A percentile compares a stretch with the other conserved stretches of the same genome.
Conservation (phyloP, 2,329 filamentous ascomycete species). For the Hypoxylon sp. region DNA sequence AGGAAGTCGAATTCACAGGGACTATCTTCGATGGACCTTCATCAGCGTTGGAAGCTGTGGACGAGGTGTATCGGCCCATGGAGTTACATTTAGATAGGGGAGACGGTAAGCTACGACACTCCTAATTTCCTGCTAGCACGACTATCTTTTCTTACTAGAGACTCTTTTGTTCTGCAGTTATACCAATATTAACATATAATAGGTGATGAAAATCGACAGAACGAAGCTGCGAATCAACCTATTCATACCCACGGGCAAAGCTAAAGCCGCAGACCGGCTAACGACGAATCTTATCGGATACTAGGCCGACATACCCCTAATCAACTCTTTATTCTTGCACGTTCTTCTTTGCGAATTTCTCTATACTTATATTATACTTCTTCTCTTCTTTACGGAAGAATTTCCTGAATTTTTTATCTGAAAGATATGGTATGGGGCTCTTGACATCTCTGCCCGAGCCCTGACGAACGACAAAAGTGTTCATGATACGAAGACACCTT, state of each 20-base stretch:
- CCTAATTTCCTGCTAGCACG: not conserved
- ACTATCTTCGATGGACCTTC: not conserved
- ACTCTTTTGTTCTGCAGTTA: not conserved
- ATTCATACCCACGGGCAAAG: not conserved
- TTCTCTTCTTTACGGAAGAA: not conserved
- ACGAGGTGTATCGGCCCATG: too few relatives aligned
- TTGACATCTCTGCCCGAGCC: not conserved
- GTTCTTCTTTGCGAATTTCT: conserved; percentile 6
- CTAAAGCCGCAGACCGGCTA: not conserved
- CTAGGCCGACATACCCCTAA: not conserved
- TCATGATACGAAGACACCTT: not conserved
- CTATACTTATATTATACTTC: not conserved
- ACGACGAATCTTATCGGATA: not conserved
- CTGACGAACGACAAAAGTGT: conserved; percentile 2
- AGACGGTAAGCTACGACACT: not conserved
- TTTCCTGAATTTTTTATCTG: not conserved
- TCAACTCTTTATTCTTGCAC: not conserved
- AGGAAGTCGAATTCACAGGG: not conserved
- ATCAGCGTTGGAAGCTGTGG: not conserved
- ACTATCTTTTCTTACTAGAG: too few relatives aligned
- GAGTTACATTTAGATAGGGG: not conserved
- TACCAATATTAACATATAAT: not conserved
- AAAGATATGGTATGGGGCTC: not conserved
- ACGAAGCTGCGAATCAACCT: not conserved
- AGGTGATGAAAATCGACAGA: not conserved